Percentiles rank a stretch among this genome's conserved stretches.
Conservation (phyloP, 352 stramenopile genomes). For the Pilasporangium apinafurcum region DNA sequence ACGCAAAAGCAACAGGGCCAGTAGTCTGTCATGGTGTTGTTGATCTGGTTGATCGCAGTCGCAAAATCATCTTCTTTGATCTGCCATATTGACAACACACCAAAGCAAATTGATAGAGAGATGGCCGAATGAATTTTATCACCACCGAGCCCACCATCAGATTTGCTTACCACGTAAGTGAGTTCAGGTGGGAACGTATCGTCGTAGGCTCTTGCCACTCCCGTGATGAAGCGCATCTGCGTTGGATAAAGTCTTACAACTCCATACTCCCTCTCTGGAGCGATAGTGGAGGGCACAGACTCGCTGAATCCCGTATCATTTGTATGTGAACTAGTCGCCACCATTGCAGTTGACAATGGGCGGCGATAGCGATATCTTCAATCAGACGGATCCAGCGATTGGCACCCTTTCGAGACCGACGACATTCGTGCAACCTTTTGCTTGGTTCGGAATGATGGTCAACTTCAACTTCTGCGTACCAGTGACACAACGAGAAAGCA, state of each 20-base stretch:
- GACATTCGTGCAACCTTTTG: too few species aligned
- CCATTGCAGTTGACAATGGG: too few species aligned
- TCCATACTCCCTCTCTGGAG: slow-evolving; percentile 19
- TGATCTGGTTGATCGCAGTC: slow-evolving; percentile 77
- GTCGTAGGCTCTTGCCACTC: slow-evolving; percentile 63
- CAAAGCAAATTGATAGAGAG: not conserved
- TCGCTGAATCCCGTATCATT: too few species aligned
- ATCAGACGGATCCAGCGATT: too few species aligned
- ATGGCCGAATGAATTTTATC: not conserved
- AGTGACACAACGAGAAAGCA: too few species aligned
- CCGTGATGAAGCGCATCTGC: slow-evolving; percentile 64
- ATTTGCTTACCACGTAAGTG: slow-evolving; percentile 22
- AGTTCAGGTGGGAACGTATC: slow-evolving; percentile 65
- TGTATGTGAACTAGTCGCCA: too few species aligned
- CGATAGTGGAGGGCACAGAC: too few species aligned
- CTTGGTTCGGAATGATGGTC: too few species aligned
- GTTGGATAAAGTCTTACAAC: slow-evolving; percentile 47
- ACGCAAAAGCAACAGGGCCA: slow-evolving; percentile 75
- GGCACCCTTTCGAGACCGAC: too few species aligned
- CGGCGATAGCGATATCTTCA: too few species aligned
- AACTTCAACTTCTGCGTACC: too few species aligned
- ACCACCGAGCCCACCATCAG: not conserved
- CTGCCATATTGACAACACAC: slow-evolving; percentile 6
- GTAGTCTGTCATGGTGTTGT: slow-evolving; percentile 81
- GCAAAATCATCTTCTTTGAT: slow-evolving; percentile 56